These are phyloP conservation scores for Rhynchospora breviuscula DNA, from an alignment of 176 grass and related monocot species.

Conservation along the genomic window DNA sequence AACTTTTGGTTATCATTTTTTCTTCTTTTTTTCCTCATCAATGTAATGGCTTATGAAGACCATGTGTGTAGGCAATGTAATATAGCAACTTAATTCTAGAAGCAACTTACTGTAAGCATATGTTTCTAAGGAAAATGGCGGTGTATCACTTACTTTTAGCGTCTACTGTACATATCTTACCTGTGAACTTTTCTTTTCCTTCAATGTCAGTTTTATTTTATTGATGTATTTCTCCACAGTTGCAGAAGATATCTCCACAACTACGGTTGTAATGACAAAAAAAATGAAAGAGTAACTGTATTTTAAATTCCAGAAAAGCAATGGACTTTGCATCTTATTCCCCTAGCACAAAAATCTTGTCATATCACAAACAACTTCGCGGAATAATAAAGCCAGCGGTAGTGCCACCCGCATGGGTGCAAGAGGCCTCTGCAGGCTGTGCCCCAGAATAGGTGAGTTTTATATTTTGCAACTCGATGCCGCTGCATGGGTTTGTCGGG, in stretches of 20 bases:
- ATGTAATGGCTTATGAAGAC: slow-evolving; percentile 15
- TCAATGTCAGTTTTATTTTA: too few species aligned
- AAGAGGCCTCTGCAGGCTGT: slow-evolving; percentile 9
- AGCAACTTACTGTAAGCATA: background rate
- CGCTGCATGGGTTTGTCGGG: slow-evolving; percentile 25
- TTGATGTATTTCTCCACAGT: background rate
- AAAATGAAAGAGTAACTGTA: too few species aligned
- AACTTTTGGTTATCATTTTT: background rate
- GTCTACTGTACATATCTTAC: background rate
- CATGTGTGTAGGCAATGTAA: slow-evolving; percentile 19
- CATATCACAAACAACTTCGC: slow-evolving; percentile 29
- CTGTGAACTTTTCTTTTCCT: background rate
- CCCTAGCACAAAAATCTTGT: background rate
- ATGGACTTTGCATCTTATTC: background rate
- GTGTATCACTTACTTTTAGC: background rate
- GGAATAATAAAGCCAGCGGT: slow-evolving; percentile 28
- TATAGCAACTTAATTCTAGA: slow-evolving; percentile 10
- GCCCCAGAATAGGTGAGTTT: slow-evolving; percentile 23
- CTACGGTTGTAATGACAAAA: background rate
- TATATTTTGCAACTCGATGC: slow-evolving; percentile 27
- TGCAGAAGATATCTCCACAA: background rate
- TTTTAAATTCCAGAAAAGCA: background rate
- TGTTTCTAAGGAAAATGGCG: background rate
- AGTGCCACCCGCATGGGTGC: slow-evolving; percentile 19
- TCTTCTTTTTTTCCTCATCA: background rate